Evolutionary conservation across 306 rosid genomes (phyloP), one percentile per base, ranked within the genome.

Genomic region (Lathyrus sativus): DNA sequence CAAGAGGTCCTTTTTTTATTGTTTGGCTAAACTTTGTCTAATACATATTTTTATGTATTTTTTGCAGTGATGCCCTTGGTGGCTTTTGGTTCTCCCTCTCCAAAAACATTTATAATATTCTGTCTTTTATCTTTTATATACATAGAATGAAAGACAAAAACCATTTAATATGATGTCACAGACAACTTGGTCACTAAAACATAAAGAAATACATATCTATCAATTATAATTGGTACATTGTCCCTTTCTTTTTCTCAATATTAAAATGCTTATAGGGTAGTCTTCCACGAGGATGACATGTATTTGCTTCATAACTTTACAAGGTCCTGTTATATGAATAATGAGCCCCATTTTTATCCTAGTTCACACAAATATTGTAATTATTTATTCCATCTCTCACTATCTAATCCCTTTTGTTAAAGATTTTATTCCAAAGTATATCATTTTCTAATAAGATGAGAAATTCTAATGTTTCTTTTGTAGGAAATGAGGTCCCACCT

Each of bases 401-500:
- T 13, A 33, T 44, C 29, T 55, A 53, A 24, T 19, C 12, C 37
- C 42, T 43, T 69, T 22, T 49, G 59, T 58, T 71, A 9, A 49
- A 76, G 64, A 67, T 49, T 28, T 22, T 26, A 46, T 6, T 61
- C 65, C 54, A 41, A 58, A 59, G 18, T 37, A 58, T 58, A 42
- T 9, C 18, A 17, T 62, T 33, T 72, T 73, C 14, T 69, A 71
- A 54, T 62, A 2, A 48, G 15, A 57, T 43, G n/a, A 17, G 54
- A 49, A 79, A 70, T 53, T 81, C 49, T 76, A 9, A 57, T 78
- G 76, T 71, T 61, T n/a, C n/a, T n/a, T 56, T 26, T 43, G 64
- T 68, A 57, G 67, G 72, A 66, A 31, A 0, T 5, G 46, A 38
- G 82, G 81, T 46, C 77, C 88, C 42, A 72, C 79, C 18, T 79